Conservation (phyloP, 1,284 basidiomycete genomes). For the Xanthoconium separans region DNA sequence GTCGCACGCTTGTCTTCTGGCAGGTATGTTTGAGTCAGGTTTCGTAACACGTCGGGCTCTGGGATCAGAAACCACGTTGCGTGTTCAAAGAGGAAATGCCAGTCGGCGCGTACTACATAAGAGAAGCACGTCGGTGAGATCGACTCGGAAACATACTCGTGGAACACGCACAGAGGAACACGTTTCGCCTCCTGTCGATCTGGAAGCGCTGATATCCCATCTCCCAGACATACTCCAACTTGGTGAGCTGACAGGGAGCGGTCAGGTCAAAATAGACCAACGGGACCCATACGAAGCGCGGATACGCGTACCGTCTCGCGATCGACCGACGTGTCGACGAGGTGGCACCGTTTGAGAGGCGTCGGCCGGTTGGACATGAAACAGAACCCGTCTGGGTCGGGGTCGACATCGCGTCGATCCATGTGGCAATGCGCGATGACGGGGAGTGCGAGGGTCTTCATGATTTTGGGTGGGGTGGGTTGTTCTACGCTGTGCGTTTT, state of each 20-base stretch:
- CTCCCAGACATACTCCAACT: not conserved
- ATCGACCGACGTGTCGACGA: no score
- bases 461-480: no score
- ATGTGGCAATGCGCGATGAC: no score
- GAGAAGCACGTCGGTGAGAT: not conserved
- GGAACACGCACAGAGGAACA: not conserved
- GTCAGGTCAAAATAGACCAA: no score
- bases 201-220: not conserved
- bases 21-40: not conserved
- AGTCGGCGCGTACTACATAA: not conserved
- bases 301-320: no score
- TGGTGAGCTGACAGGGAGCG: not conserved
- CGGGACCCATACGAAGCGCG: no score
- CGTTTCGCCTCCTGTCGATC: not conserved
- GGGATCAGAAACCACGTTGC: not conserved
- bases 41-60: not conserved
- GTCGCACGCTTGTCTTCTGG: not conserved
- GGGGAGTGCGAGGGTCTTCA: no score
- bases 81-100: not conserved
- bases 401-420: no score
- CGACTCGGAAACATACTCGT: not conserved
- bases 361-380: no score
- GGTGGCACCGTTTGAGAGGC: no score
- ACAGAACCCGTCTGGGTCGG: no score
- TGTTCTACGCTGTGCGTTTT: no score